Evolutionary conservation across 805 yeast species (phyloP).

Genomic region (Wickerhamomyces queroliae): DNA sequence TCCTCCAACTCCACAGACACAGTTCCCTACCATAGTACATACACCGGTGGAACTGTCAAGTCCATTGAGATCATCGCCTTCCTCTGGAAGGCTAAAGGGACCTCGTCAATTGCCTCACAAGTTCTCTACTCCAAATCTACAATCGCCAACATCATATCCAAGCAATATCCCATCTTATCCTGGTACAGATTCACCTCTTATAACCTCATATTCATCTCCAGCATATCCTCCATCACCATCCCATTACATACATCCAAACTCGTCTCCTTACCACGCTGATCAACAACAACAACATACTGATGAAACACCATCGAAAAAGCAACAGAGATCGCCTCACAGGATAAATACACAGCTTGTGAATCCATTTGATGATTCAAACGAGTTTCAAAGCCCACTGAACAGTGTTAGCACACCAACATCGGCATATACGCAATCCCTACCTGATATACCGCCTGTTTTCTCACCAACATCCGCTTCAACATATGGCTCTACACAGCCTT

Average conservation of each 20-base stretch:
- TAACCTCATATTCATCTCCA: neutral
- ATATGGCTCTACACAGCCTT: neutral
- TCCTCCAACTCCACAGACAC: neutral
- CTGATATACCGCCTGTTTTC: neutral
- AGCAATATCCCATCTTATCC: neutral
- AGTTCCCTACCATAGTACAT: neutral
- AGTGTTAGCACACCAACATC: neutral
- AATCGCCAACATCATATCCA: neutral
- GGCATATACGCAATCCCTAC: neutral
- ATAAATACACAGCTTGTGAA: neutral
- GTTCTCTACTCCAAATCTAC: constrained; percentile 9
- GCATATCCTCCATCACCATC: constrained; percentile 5
- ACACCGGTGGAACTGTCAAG: neutral
- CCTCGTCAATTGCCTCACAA: constrained; percentile 17
- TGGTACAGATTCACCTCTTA: neutral
- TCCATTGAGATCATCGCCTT: neutral
- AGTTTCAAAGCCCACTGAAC: neutral
- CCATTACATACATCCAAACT: neutral
- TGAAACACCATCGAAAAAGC: too few relatives aligned
- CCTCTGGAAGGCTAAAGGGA: constrained; percentile 10
- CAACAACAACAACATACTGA: too few relatives aligned
- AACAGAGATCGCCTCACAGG: too few relatives aligned
- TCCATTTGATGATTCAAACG: neutral
- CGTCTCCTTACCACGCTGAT: too few relatives aligned
- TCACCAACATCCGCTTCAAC: neutral